phyloP scores from a whole-genome alignment of 2,329 filamentous ascomycete genomes.

The Neofusicoccum umdonicola region DNA sequence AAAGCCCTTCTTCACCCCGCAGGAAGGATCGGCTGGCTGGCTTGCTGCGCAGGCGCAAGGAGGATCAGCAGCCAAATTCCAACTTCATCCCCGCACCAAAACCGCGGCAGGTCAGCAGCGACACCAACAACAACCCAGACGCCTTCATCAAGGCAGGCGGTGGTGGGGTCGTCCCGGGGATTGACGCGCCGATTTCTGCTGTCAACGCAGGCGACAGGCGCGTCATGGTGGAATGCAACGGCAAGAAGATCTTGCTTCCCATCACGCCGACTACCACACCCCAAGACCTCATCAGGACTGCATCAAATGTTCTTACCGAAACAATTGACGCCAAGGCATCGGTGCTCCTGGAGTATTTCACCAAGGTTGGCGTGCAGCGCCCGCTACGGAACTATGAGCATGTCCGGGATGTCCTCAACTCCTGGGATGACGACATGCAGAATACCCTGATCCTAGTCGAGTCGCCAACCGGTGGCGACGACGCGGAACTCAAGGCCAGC shows the following conservation, averaged over 20 bases:
- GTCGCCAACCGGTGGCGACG: conserved; percentile 52
- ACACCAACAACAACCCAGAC: conserved; percentile 19
- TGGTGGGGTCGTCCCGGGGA: conserved; percentile 52
- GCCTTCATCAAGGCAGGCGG: conserved; percentile 42
- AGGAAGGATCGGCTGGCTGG: conserved; percentile 28
- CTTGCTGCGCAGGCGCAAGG: conserved; percentile 34
- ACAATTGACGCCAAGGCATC: conserved; percentile 63
- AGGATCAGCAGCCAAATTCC: conserved; percentile 26
- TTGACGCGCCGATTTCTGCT: conserved; percentile 76
- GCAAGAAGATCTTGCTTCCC: conserved; percentile 67
- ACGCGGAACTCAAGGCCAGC: conserved; percentile 60
- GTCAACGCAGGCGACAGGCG: conserved; percentile 74
- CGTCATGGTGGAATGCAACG: conserved; percentile 71
- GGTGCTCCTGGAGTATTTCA: conserved; percentile 75
- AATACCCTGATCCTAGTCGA: conserved; percentile 70
- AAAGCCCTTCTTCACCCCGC: not conserved
- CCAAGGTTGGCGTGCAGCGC: conserved; percentile 73
- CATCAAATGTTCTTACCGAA: conserved; percentile 62
- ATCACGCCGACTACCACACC: conserved; percentile 73
- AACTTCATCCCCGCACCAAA: conserved; percentile 23
- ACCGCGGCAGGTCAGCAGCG: conserved; percentile 28
- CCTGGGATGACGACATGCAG: conserved; percentile 80
- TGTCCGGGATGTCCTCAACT: conserved; percentile 84
- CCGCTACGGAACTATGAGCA: conserved; percentile 82
- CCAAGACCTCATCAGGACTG: conserved; percentile 68